Evolutionary conservation across 1,284 basidiomycete species (phyloP).

Genomic region (Butyriboletus appendiculatus): DNA sequence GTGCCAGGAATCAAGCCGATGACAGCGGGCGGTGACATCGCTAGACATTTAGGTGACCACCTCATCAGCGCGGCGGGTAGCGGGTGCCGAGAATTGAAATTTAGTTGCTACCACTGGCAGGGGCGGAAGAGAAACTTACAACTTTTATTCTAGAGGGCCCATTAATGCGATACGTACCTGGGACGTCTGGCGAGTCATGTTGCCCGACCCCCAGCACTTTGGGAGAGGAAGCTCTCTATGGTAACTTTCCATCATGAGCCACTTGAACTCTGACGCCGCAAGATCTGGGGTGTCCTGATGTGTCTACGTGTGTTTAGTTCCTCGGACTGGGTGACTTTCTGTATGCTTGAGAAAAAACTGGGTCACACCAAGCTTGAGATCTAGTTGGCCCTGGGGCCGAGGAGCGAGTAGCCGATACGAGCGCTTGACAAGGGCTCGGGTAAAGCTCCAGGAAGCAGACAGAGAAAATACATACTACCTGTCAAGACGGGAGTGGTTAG

Average conservation of each 20-base stretch:
- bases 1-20: neutral
- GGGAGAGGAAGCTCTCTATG: slow-evolving; percentile 6
- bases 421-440: neutral
- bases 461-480: neutral
- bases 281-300: neutral
- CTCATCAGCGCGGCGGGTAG: neutral
- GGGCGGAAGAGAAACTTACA: neutral
- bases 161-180: neutral
- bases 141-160: neutral
- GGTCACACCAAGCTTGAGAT: neutral
- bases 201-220: neutral
- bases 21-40: neutral
- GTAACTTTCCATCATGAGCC: neutral
- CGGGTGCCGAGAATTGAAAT: neutral
- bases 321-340: neutral
- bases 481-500: neutral
- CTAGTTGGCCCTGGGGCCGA: neutral
- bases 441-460: no score
- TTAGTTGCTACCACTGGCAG: neutral
- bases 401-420: neutral
- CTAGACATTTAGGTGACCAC: neutral
- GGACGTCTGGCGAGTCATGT: no score
- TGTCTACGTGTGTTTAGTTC: neutral
- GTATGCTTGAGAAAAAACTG: neutral
- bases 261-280: neutral